phyloP scores from a whole-genome alignment of 2,329 filamentous ascomycete species.

The Botryotinia convoluta region DNA sequence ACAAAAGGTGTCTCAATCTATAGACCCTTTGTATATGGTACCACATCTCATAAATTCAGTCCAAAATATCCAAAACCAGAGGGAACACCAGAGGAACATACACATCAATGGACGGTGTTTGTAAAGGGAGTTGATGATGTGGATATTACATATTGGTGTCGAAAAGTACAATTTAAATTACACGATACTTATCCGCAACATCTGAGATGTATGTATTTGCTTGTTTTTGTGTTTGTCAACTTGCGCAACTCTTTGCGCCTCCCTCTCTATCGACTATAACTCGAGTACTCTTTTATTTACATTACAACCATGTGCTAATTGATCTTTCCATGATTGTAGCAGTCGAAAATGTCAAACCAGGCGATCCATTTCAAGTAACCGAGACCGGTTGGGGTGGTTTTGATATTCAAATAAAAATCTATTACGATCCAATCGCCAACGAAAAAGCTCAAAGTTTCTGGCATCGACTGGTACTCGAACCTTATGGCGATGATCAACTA shows the following conservation, averaged over 20 bases:
- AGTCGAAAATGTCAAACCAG: conserved; percentile 63
- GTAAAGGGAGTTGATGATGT: conserved; percentile 86
- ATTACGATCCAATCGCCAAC: conserved; percentile 81
- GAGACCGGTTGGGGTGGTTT: conserved; percentile 99
- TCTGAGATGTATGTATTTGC: conserved; percentile 61
- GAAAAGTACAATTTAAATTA: conserved; percentile 96
- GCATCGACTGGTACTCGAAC: conserved; percentile 87
- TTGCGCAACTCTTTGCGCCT: neutral
- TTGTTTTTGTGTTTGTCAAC: neutral
- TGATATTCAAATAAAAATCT: conserved; percentile 91
- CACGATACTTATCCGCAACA: conserved; percentile 96
- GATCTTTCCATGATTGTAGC: conserved; percentile 41
- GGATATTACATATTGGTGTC: conserved; percentile 92
- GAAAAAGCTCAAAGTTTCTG: conserved; percentile 97
- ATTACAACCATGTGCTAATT: neutral
- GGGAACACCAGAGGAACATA: conserved; percentile 82
- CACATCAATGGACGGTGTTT: conserved; percentile 94
- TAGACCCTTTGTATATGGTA: conserved; percentile 71
- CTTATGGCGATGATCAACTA: conserved; percentile 77
- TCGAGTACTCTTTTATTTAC: neutral
- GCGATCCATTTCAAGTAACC: conserved; percentile 74
- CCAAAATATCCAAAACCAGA: conserved; percentile 72
- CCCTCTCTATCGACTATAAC: accelerated
- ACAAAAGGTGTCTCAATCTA: conserved; percentile 64
- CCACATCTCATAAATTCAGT: conserved; percentile 75